Evolutionary conservation across 768 basidiomycete genomes (phyloP), one percentile per base, ranked within the genome.

Genomic region (Tricholoma matsutake): DNA sequence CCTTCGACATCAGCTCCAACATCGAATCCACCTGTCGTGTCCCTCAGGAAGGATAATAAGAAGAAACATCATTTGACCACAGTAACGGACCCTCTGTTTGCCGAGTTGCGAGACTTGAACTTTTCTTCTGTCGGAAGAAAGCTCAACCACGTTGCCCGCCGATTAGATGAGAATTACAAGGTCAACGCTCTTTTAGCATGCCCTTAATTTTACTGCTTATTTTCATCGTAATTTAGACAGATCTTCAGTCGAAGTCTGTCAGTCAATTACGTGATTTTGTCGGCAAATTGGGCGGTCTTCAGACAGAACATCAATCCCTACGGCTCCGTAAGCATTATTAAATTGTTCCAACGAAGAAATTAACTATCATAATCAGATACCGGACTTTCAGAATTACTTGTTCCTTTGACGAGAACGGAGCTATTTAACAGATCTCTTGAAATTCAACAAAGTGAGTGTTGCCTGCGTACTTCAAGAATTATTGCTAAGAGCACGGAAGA

Each of bases 221-320:
- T 58, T 22, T 34, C 43, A 10, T 16, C 45, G 49, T 16, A 20
- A 57, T 58, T 11, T 68, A 93, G 91, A 87, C 89, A 51, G 86
- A 91, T 60, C 84, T 92, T 58, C 87, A 94, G 74, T 86, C 94
- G 16, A 93, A 94, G 75, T 96, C 94, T 11, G 90, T 96, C 16
- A 86, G 90, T 10, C 93, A 99, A 73, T 78, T 99, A 67, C 85
- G 89, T 60, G 93, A 95, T 69, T 98, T 99, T 74, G 97, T 99
- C 18, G 95, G 96, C 11, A 95, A 92, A 70, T 80, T 99, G 1
- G 93, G 95, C 20, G 94, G 94, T 1, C 76, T 98, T 63, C 94
- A 98, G 75, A 85, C 84, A 16, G 96, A 99, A 69, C 94, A 97
- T 65, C 91, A 95, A 70, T 85, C 92, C 51, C 73, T 98, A 62